Evolutionary conservation across 805 yeast genomes (phyloP), one percentile per base, ranked within the genome.

Genomic region (Teunomyces panamensis): DNA sequence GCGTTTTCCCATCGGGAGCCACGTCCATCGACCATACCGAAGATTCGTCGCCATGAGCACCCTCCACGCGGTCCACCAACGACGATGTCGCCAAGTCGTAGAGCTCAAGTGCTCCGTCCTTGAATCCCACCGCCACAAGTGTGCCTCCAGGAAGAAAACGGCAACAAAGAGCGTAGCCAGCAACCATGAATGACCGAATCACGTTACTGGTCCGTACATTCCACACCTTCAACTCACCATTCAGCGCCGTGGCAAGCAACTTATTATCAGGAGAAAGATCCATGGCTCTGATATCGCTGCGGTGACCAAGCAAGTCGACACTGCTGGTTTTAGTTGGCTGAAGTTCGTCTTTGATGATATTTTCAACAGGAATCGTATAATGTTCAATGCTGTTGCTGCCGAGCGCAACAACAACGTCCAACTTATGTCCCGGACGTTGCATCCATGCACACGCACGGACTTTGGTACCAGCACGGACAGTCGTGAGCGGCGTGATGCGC

Each of bases 21-120:
- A 94, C 63, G 63, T 92, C 97, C 56, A 94, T 73, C 1, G 96
- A 84, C 97, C 97, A 94, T 43, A 94, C 80, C 1, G 97, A 88
- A 16, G 70, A 55, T 30, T 62, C 64, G n/a, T 64, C 71, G 11
- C 60, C 69, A 8, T 89, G 96, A 0, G 96, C 97, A 42, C 51
- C 58, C 48, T 85, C 86, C 8, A 87, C 77, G 26, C 81, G 71
- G 52, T 85, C 87, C 4, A 94, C 65, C 52, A 87, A 65, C 0
- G 90, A 75, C 0, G 97, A 87, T 1, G 90, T 79, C 0, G 96
- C 87, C 47, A 94, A 79, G 65, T 94, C 99, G 61, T 85, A 87
- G 41, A 94, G 72, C 58, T 88, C 92, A 46, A 94, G 67, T 47
- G 80, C 81, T 41, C 99, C 99, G 50, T 81, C 80, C 63, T 90